phyloP scores from a whole-genome alignment of 805 yeast genomes.

The Myxozyma neotropica region DNA sequence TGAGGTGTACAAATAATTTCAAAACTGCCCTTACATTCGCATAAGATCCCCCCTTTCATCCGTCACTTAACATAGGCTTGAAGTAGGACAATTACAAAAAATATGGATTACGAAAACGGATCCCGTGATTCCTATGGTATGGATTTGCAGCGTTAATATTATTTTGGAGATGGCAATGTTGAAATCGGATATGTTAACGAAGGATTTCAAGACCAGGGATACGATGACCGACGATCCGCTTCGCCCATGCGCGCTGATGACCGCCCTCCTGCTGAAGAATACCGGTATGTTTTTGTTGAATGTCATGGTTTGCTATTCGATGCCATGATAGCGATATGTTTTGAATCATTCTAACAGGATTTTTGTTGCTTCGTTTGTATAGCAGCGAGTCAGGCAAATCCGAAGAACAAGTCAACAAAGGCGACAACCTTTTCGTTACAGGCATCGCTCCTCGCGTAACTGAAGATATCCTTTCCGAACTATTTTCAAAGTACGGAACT shows the following conservation, averaged over 20 bases:
- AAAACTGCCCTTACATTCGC: no score
- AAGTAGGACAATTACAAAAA: neutral
- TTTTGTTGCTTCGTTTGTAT: no score
- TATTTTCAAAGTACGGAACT: conserved; percentile 40
- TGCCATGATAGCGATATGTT: no score
- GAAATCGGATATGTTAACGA: neutral
- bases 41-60: no score
- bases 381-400: neutral
- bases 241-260: conserved; percentile 26
- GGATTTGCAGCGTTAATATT: neutral
- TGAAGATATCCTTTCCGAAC: conserved; percentile 40
- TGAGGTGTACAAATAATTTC: neutral
- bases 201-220: conserved; percentile 18
- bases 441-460: conserved; percentile 42
- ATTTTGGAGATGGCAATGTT: neutral
- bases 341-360: no score
- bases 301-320: no score
- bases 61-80: neutral
- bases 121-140: conserved; percentile 23
- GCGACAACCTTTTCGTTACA: conserved; percentile 44
- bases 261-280: conserved; percentile 11
- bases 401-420: conserved; percentile 36
- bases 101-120: conserved; percentile 32
- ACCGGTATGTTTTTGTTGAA: neutral
- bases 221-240: conserved; percentile 31